Base-by-base conservation (phyloP, 805 yeast genomes). In the Yarrowia sp. region DNA sequence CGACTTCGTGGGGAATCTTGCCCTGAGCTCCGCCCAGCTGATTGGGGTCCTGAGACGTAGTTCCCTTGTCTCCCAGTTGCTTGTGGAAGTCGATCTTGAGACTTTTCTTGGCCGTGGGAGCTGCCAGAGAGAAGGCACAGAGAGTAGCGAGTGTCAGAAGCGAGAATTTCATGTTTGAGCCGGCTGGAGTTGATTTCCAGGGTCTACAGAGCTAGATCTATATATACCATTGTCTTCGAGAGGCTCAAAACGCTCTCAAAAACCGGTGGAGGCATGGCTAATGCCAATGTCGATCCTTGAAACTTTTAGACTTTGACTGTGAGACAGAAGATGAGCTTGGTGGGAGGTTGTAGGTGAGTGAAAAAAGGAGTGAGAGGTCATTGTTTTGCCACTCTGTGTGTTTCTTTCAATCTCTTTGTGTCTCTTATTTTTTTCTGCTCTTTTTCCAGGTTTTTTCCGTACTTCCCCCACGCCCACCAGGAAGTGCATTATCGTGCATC, bases 21-120 rank as follows among this genome's bases (percentile, higher is more conserved):
- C n/a, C 20, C 20, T 39, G 36, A 4, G 14, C 10, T 9, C 24
- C 20, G 12, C 38, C 44, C 1, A 55, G 44, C 9, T 10, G 13
- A 9, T 55, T 55, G 10, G 61, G 46, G 38, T 39, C 36, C 9
- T 24, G 9, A 30, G 44, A 40, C 1, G 38, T 24, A 9, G 44
- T 39, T 9, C 46, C 36, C 12, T 15, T 1, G 14, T 2, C 30
- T 5, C 30, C 38, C 24, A 38, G 17, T 24, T 56, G 24, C 9
- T 58, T 58, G 12, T 39, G 30, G 17, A 58, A 58, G 42, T 58
- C 65, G n/a, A 58, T 14, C 42, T 43, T 43, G 52, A 58, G 42
- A 20, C 30, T 19, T 34, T 43, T 58, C 19, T 42, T 20, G 40
- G 50, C 64, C 5, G 63, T 42, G 5, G 64, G 64, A 30, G 50